These are phyloP conservation scores for Tuber umbilicatum DNA, from an alignment of 495 filamentous ascomycete genomes.

Conservation along the genomic window DNA sequence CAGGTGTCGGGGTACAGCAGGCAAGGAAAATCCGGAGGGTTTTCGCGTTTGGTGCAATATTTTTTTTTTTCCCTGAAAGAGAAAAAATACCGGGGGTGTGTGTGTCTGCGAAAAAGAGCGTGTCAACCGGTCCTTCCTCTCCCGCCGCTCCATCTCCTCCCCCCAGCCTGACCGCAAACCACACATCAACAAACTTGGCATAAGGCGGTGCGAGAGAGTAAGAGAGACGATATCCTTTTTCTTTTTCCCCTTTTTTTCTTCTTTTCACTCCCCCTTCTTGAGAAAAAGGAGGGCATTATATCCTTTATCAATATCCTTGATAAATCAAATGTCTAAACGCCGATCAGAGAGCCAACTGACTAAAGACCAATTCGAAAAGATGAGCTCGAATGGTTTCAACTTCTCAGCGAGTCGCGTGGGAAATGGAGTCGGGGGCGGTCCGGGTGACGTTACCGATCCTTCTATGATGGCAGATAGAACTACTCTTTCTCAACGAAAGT, in stretches of 20 bases:
- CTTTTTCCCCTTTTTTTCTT: conserved; percentile 3
- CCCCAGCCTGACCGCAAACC: background rate
- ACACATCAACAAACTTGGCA: conserved; percentile 1
- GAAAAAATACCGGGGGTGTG: background rate
- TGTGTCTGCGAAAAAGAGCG: background rate
- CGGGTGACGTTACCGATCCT: conserved; percentile 25
- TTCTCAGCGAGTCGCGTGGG: conserved; percentile 23
- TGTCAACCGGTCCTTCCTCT: conserved; percentile 3
- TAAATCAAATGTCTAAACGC: conserved; percentile 39
- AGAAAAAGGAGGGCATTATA: conserved; percentile 16
- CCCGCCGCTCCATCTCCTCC: background rate
- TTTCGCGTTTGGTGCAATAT: conserved; percentile 2
- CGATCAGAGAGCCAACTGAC: conserved; percentile 40
- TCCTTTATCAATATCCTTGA: conserved; percentile 11
- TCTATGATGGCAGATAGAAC: conserved; percentile 32
- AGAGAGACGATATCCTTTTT: conserved; percentile 1
- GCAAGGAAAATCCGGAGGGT: background rate
- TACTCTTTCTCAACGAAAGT: conserved; percentile 30
- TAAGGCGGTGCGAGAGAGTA: conserved; percentile 5
- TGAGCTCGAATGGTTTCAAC: conserved; percentile 30
- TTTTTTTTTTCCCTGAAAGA: background rate
- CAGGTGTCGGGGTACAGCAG: background rate
- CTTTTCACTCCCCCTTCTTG: conserved; percentile 9
- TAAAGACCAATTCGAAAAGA: conserved; percentile 36
- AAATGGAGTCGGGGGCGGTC: conserved; percentile 18